Evolutionary conservation across 768 basidiomycete genomes (phyloP), one percentile per base, ranked within the genome.

Genomic region (Suillus cothurnatus): DNA sequence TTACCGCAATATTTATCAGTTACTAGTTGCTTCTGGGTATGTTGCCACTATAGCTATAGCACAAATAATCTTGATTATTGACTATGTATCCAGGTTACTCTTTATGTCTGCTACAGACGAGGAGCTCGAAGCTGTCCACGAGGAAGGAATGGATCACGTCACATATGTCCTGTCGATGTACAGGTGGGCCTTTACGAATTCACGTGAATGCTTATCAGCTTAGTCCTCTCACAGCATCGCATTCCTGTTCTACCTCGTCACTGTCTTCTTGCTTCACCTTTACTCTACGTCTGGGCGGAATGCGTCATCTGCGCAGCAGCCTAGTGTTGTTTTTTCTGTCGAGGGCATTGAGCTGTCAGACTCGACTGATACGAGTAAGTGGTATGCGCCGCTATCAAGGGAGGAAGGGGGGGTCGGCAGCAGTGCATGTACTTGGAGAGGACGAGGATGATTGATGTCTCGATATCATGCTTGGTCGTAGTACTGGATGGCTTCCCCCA

Each of bases 31-130:
- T 21, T 84, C 91, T 62, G 92, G 91, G 90, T 91, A 77, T 71
- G 81, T 69, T 19, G 9, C 26, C 45, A 3, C 36, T 62, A 2
- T 26, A 39, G 12, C 36, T 62, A 2, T 26, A 39, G 12, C 15
- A 12, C 52, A 34, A 7, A 19, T 12, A 28, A 38, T 8, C 58
- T 26, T 39, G 2, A 63, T 65, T 34, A 4, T 21, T 43, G 55
- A 31, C 34, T 17, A 49, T 64, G 1, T 63, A n/a, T 38, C 2
- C 64, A 91, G 93, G 7, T 76, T 95, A 3, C 77, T 94, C 21
- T 97, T 98, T 81, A 94, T 97, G 87, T 92, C 91, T 17, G 96
- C 90, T 0, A 97, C 96, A 0, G 94, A 98, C 73, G 95, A 98
- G 78, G 93, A 97, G 74, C 79, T 97, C 34, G 71, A 83, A 31